These are phyloP conservation scores for Ephemerocybe angulata DNA, from an alignment of 768 basidiomycete genomes.

Conservation along the genomic window DNA sequence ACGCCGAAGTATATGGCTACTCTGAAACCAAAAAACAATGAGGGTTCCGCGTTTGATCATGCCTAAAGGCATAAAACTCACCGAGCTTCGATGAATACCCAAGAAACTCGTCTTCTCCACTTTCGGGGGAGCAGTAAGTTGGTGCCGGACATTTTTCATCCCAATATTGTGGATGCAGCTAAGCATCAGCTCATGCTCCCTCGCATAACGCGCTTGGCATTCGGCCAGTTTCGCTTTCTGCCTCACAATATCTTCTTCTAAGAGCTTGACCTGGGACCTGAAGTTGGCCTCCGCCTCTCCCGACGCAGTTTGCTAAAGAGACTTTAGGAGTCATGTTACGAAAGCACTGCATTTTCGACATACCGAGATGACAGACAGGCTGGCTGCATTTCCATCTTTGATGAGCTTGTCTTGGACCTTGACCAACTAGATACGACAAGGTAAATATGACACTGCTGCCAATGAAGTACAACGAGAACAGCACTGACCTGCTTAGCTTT, in stretches of 20 bases:
- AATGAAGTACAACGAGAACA: too few species aligned
- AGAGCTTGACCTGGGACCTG: constrained; percentile 58
- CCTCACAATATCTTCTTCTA: constrained; percentile 60
- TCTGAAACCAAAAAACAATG: constrained; percentile 8
- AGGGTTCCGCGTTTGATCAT: not conserved
- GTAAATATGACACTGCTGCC: too few species aligned
- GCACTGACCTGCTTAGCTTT: constrained; percentile 69
- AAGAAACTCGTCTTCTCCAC: constrained; percentile 67
- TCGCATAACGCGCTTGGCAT: constrained; percentile 55
- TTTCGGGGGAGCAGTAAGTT: constrained; percentile 48
- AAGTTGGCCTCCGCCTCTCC: constrained; percentile 71
- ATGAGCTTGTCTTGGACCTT: constrained; percentile 88
- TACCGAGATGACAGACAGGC: constrained; percentile 44
- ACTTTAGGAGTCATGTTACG: not conserved
- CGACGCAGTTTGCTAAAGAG: constrained; percentile 43
- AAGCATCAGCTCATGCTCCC: constrained; percentile 81
- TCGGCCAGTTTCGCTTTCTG: constrained; percentile 57
- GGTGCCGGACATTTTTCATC: constrained; percentile 58
- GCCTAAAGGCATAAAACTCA: constrained; percentile 19
- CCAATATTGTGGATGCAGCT: constrained; percentile 69
- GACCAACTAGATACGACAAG: too few species aligned
- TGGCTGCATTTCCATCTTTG: constrained; percentile 72
- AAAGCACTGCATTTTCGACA: constrained; percentile 11
- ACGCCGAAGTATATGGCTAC: constrained; percentile 19
- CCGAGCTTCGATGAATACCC: constrained; percentile 57